Conservation (phyloP, 2,329 filamentous ascomycete species). For the Spiromastix sp. region DNA sequence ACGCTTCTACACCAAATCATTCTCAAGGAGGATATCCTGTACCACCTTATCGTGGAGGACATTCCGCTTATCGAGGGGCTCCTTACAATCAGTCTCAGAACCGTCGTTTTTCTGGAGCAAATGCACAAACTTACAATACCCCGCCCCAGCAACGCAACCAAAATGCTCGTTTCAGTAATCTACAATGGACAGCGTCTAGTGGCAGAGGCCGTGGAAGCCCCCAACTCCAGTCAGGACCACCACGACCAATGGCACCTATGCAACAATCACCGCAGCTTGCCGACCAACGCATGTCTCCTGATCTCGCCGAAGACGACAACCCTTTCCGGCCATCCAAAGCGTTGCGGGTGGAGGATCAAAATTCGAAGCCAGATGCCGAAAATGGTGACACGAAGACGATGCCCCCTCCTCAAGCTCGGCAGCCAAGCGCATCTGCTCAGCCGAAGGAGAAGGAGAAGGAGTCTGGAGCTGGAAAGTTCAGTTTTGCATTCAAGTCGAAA, state of each 20-base stretch:
- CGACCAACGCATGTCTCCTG: constrained; percentile 24
- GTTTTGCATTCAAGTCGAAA: constrained; percentile 85
- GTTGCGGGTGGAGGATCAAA: constrained; percentile 53
- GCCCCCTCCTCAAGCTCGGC: constrained; percentile 44
- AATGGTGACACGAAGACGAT: constrained; percentile 38
- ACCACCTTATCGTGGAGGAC: constrained; percentile 42
- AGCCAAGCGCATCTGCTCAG: constrained; percentile 45
- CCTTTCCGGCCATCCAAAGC: constrained; percentile 56
- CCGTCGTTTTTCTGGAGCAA: constrained; percentile 34
- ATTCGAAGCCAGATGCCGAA: constrained; percentile 35
- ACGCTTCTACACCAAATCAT: constrained; percentile 48
- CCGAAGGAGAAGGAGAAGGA: constrained; percentile 39
- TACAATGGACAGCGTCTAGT: constrained; percentile 58
- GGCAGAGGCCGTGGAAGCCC: constrained; percentile 42
- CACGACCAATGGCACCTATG: constrained; percentile 23
- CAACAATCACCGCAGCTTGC: constrained; percentile 19
- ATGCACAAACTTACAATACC: constrained; percentile 38
- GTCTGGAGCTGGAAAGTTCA: constrained; percentile 57
- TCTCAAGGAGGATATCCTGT: constrained; percentile 43
- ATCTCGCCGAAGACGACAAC: constrained; percentile 47
- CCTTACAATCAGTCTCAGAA: constrained; percentile 40
- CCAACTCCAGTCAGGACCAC: constrained; percentile 29
- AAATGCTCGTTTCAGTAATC: constrained; percentile 51
- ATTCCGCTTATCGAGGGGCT: constrained; percentile 48
- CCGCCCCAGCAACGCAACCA: constrained; percentile 41